These are phyloP conservation scores for Aphanomyces stellatus DNA, from an alignment of 352 stramenopile genomes.

Conservation along the genomic window DNA sequence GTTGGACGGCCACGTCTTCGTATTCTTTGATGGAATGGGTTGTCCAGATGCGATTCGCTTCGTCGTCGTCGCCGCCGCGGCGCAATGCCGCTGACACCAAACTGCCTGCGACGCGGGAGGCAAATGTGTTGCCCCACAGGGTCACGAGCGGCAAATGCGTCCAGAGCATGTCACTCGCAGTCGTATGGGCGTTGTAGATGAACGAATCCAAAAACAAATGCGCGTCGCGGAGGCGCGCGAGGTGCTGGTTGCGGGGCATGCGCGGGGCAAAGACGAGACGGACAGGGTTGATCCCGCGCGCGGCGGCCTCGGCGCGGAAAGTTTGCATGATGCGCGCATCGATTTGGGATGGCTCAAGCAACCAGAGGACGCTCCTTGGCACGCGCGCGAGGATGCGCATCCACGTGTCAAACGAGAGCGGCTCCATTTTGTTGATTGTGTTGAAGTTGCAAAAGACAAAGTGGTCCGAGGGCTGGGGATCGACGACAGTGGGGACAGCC, in stretches of 20 bases:
- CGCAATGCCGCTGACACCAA: constrained; percentile 40
- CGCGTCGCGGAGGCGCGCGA: constrained; percentile 61
- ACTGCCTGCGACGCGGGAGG: constrained; percentile 55
- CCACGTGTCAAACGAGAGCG: constrained; percentile 29
- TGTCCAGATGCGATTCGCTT: constrained; percentile 26
- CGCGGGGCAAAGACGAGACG: constrained; percentile 68
- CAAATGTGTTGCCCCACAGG: constrained; percentile 62
- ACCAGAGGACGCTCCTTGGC: constrained; percentile 29
- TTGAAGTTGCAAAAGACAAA: constrained; percentile 53
- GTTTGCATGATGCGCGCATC: constrained; percentile 25
- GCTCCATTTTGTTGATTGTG: constrained; percentile 46
- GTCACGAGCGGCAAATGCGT: constrained; percentile 86
- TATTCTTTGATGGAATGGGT: constrained; percentile 58
- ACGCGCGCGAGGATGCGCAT: constrained; percentile 30
- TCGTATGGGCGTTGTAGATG: constrained; percentile 94
- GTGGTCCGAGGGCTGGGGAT: background rate
- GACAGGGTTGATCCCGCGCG: constrained; percentile 43
- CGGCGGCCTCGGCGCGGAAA: constrained; percentile 48
- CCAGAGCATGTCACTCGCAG: constrained; percentile 86
- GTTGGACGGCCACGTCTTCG: constrained; percentile 44
- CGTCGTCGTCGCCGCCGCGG: no score
- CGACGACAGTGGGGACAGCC: constrained; percentile 27
- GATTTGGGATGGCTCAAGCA: constrained; percentile 25
- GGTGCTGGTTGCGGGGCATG: constrained; percentile 56
- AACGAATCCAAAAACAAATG: constrained; percentile 95